These are phyloP conservation scores for Fusarium tanahbumbuense DNA, from an alignment of 2,329 filamentous ascomycete genomes.

Conservation along the genomic window DNA sequence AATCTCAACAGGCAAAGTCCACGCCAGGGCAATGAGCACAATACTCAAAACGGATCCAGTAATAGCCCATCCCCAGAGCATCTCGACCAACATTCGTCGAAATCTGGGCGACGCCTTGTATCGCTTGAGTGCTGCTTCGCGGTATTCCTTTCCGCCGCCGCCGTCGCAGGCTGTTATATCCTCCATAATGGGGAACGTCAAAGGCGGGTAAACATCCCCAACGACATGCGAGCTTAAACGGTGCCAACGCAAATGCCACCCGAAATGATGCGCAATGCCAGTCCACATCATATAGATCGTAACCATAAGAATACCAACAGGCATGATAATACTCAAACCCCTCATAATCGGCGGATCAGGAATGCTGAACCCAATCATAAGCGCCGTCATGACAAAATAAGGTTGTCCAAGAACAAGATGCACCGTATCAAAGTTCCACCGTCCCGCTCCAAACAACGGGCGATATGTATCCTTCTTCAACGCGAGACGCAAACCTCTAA, in stretches of 20 bases:
- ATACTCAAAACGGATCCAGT: constrained; percentile 8
- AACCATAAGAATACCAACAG: constrained; percentile 33
- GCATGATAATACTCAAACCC: constrained; percentile 34
- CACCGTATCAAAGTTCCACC: constrained; percentile 32
- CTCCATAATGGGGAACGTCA: constrained; percentile 32
- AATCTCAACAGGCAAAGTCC: constrained; percentile 19
- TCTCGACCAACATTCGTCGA: constrained; percentile 22
- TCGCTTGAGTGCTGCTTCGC: constrained; percentile 19
- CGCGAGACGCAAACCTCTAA: constrained; percentile 19
- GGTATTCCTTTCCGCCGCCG: constrained; percentile 22
- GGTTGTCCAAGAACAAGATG: constrained; percentile 25
- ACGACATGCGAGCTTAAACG: constrained; percentile 25
- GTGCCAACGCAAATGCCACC: constrained; percentile 17
- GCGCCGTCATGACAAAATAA: constrained; percentile 34
- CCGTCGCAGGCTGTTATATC: constrained; percentile 32
- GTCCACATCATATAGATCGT: constrained; percentile 35
- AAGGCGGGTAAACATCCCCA: constrained; percentile 13
- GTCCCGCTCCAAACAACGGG: constrained; percentile 12
- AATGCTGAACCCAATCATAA: constrained; percentile 36
- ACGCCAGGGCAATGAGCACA: constrained; percentile 14
- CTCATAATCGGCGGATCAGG: constrained; percentile 31
- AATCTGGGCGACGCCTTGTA: constrained; percentile 30
- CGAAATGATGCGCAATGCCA: constrained; percentile 16
- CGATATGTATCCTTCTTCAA: constrained; percentile 22
- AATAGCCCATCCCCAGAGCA: constrained; percentile 28